Evolutionary conservation across 495 filamentous ascomycete genomes (phyloP), one percentile per base, ranked within the genome.

Genomic region (Xylaria telfairii): DNA sequence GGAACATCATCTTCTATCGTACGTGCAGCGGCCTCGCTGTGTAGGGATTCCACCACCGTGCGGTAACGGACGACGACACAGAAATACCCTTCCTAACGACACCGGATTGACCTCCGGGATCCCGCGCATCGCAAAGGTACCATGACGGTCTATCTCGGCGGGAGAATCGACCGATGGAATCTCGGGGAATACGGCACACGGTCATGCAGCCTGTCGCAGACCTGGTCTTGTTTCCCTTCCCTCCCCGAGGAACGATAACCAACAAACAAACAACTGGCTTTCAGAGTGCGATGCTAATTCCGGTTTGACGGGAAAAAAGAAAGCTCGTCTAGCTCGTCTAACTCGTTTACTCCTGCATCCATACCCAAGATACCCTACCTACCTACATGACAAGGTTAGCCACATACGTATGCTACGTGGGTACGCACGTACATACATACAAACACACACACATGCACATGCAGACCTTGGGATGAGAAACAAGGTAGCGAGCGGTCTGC

Each of bases 401-500:
- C 37, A 61, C 59, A 26, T 64, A 41, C 39, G 57, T 30, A 57
- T 32, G 56, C 13, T n/a, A 21, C 62, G 30, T 65, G 62, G 42
- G 62, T 64, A 41, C 61, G 21, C 28, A 49, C 21, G 15, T 49
- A 65, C 44, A 19, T 51, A 44, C 39, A 32, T 65, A 15, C 57
- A 19, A n/a, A n/a, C 17, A 21, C 19, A 63, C 37, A 28, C 21
- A 47, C 21, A 47, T 47, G 61, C 41, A 64, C 30, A 21, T 65
- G 62, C 44, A 34, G 26, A 49, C 62, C 62, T 32, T 51, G 30
- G 44, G 42, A 65, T 34, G 44, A 30, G n/a, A 47, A 46, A 64
- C 41, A 47, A 47, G 39, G 39, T 64, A 47, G 61, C 61, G 41
- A 64, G 61, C 61, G 39, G 61, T 46, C 61, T 46, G 15, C 59